phyloP scores from a whole-genome alignment of 768 basidiomycete species.

The Russula brevipes region DNA sequence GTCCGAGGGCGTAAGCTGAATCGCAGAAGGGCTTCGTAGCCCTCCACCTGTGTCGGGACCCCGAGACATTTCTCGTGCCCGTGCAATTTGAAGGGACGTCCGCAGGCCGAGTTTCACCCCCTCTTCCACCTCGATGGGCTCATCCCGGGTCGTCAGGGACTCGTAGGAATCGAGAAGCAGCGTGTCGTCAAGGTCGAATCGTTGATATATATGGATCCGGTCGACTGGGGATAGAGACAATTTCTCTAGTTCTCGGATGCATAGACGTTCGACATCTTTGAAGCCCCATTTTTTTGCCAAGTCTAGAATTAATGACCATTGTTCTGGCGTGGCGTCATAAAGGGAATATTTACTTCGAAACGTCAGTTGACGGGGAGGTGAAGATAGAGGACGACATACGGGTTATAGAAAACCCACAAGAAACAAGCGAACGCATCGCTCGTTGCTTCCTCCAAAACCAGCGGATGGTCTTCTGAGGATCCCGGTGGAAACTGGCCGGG shows the following conservation, averaged over 20 bases:
- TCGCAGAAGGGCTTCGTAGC: constrained; percentile 4
- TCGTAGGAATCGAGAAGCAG: constrained; percentile 37
- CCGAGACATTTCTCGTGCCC: constrained; percentile 35
- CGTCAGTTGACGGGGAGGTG: neutral
- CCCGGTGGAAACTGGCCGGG: constrained; percentile 29
- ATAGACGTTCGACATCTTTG: constrained; percentile 36
- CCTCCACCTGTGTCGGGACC: constrained; percentile 10
- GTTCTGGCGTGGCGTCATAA: constrained; percentile 37
- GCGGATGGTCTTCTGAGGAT: constrained; percentile 32
- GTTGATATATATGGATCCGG: constrained; percentile 38
- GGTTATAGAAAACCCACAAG: constrained; percentile 35
- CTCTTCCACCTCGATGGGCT: constrained; percentile 37
- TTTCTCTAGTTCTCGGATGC: constrained; percentile 38
- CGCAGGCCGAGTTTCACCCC: constrained; percentile 40
- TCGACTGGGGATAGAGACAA: constrained; percentile 35
- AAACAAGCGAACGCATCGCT: constrained; percentile 32
- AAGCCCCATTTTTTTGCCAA: constrained; percentile 41
- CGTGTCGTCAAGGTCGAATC: constrained; percentile 32
- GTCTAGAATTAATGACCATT: constrained; percentile 40
- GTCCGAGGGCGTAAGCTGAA: constrained; percentile 4
- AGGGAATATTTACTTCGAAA: constrained; percentile 34
- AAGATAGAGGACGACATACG: constrained; percentile 26
- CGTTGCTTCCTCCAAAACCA: constrained; percentile 29
- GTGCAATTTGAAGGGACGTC: constrained; percentile 36
- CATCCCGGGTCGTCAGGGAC: constrained; percentile 35